phyloP scores from a whole-genome alignment of 2,329 filamentous ascomycete species.

The Penicillium sp. region DNA sequence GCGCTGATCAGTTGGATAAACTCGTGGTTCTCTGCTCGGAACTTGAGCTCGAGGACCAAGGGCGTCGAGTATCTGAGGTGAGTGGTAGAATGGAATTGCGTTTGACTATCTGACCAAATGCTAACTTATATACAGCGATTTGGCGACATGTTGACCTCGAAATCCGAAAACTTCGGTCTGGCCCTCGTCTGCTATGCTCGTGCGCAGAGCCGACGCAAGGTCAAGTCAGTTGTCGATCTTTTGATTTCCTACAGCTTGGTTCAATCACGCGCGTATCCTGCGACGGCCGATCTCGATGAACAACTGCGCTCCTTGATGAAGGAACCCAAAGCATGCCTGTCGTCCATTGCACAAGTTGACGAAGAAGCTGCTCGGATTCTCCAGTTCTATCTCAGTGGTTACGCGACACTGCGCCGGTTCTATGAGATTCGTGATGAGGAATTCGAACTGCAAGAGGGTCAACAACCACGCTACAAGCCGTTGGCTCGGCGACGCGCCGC shows the following conservation, averaged over 20 bases:
- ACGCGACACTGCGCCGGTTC: conserved; percentile 85
- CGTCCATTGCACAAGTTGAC: conserved; percentile 70
- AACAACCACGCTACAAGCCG: conserved; percentile 49
- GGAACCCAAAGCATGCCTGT: conserved; percentile 69
- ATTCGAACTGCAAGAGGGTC: conserved; percentile 37
- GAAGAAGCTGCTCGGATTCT: conserved; percentile 78
- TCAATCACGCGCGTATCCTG: conserved; percentile 77
- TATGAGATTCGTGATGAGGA: conserved; percentile 81
- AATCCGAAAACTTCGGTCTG: conserved; percentile 76
- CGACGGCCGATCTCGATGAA: conserved; percentile 67
- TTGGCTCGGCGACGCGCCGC: conserved; percentile 66
- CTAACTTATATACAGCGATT: conserved; percentile 61
- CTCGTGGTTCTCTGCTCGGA: conserved; percentile 75
- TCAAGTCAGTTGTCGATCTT: conserved; percentile 80
- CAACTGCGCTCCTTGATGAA: conserved; percentile 68
- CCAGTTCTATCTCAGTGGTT: conserved; percentile 83
- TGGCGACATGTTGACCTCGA: conserved; percentile 71
- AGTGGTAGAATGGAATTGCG: conserved; percentile 28
- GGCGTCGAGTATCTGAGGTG: conserved; percentile 79
- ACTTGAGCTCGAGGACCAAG: conserved; percentile 74
- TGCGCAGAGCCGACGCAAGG: conserved; percentile 72
- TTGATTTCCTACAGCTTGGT: conserved; percentile 84
- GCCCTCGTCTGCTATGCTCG: conserved; percentile 89
- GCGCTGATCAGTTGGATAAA: conserved; percentile 72
- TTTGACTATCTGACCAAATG: background rate